Evolutionary conservation across 495 filamentous ascomycete genomes (phyloP).

Genomic region (Hypoxylon perforatum): DNA sequence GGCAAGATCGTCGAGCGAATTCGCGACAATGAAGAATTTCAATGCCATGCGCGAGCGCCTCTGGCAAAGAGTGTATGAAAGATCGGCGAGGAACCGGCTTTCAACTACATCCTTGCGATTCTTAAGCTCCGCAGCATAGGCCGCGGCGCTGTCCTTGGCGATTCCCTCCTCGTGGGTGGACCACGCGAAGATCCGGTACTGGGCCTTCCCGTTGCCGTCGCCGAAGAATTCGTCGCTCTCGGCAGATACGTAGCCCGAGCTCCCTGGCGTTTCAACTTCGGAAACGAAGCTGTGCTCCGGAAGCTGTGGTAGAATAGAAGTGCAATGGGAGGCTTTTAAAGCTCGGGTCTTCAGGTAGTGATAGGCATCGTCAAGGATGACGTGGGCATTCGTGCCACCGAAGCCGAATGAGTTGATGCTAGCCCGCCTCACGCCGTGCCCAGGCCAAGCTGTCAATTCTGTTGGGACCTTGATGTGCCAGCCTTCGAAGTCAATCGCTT

Average conservation of each 20-base stretch:
- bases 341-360: neutral
- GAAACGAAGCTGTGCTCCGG: neutral
- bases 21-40: neutral
- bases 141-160: too few species aligned
- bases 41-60: too few species aligned
- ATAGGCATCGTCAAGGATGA: neutral
- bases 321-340: neutral
- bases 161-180: too few species aligned
- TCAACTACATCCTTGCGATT: neutral
- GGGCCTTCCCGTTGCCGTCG: too few species aligned
- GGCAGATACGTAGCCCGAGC: too few species aligned
- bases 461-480: neutral
- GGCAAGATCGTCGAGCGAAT: neutral
- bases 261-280: neutral
- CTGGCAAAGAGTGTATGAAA: too few species aligned
- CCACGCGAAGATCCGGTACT: too few species aligned
- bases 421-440: neutral
- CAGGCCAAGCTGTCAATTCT: neutral
- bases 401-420: slow-evolving; percentile 7
- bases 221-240: too few species aligned
- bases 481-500: slow-evolving; percentile 8
- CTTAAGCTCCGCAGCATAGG: too few species aligned
- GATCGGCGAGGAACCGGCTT: neutral
- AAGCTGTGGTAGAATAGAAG: neutral
- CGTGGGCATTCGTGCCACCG: slow-evolving; percentile 1